Base-by-base conservation (phyloP, 2,329 filamentous ascomycete genomes). In the Sporothrix globosa region DNA sequence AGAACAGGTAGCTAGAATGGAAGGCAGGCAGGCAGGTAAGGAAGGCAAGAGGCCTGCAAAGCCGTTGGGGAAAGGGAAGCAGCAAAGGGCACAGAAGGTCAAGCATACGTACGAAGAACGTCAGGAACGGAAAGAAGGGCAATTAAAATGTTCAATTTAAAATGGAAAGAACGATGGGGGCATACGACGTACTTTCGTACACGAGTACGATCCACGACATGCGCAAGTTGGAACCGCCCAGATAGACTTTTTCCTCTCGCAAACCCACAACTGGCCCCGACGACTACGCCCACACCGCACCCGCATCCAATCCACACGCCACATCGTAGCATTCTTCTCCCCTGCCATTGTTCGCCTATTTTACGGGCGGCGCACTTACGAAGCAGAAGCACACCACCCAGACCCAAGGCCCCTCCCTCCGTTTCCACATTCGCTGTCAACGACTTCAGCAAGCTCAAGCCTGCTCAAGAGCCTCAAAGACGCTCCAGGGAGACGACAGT, bases 341-440 rank as follows among this genome's bases (percentile, higher is more conserved):
- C 41, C 41, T 5, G 11, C 41, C 34, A 48, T 30, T 48, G 60
- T 27, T 17, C 17, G 24, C 21, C 24, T 30, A 13, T 17, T 6
- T 17, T 48, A 7, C 6, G 44, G 44, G 14, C 13, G 44, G 44
- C 11, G 41, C 41, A 46, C 7, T 34, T 7, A 34, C 34, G 34
- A 34, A 34, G 34, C 34, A 65, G 21, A 54, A 27, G 52, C 21
- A 27, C 53, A 34, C 53, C 53, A 56, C 53, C 53, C 54, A 39
- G 54, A 17, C 39, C 56, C 19, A 60, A 30, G 39, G 34, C 11
- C 10, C 17, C 46, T 27, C 2, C 61, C 21, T 24, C 52, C 21
- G 39, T 56, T 56, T 10, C 66, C 67, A 68, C 67, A 52, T 56
- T 69, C 54, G 53, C 54, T 52, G n/a, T 27, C 67, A 5, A 39